phyloP scores from a whole-genome alignment of 371 early-diverging fungal species.

The Mortierella polycephala region DNA sequence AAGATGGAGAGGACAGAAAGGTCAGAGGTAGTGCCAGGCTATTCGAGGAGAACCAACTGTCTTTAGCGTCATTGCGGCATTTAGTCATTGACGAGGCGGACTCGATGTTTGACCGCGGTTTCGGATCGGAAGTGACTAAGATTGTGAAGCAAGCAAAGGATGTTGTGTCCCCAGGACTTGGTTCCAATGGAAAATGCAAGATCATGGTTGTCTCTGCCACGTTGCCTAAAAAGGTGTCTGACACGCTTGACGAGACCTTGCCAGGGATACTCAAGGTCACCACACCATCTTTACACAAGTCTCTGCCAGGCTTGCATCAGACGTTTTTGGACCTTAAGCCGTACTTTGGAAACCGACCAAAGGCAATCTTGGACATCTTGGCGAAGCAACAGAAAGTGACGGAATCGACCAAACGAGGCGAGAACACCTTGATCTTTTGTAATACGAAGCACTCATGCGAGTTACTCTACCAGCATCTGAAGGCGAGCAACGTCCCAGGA shows the following conservation, averaged over 20 bases:
- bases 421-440: slow-evolving; percentile 85
- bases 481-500: slow-evolving; percentile 66
- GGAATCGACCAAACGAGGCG: slow-evolving; percentile 25
- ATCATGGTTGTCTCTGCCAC: slow-evolving; percentile 87
- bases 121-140: slow-evolving; percentile 71
- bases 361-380: slow-evolving; percentile 79
- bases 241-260: slow-evolving; percentile 66
- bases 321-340: slow-evolving; percentile 76
- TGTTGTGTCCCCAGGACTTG: slow-evolving; percentile 7
- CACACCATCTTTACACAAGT: slow-evolving; percentile 86
- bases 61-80: slow-evolving; percentile 66
- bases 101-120: slow-evolving; percentile 88
- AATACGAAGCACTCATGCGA: slow-evolving; percentile 81
- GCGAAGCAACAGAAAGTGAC: slow-evolving; percentile 63
- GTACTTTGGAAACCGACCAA: slow-evolving; percentile 69
- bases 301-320: slow-evolving; percentile 79
- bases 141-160: slow-evolving; percentile 58
- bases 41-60: slow-evolving; percentile 59
- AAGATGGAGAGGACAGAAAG: slow-evolving; percentile 23
- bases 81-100: slow-evolving; percentile 95
- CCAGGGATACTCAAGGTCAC: slow-evolving; percentile 74
- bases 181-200: slow-evolving; percentile 26
- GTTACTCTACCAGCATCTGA: slow-evolving; percentile 67
- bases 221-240: slow-evolving; percentile 81
- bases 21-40: slow-evolving; percentile 13